Conservation (phyloP, 768 basidiomycete species). For the Xerocomellus chrysenteron region DNA sequence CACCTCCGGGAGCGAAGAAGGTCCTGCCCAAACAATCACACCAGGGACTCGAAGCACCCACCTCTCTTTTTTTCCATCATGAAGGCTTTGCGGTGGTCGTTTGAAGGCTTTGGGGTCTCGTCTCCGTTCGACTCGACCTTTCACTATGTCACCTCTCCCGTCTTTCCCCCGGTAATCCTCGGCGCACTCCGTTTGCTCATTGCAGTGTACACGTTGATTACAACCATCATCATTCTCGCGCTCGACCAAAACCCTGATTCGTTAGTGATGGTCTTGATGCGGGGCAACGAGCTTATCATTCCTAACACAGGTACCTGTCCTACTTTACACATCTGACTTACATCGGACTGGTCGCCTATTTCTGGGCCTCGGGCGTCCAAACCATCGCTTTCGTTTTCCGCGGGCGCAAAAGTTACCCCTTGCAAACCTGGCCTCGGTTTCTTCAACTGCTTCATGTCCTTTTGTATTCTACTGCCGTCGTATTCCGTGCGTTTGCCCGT, state of each 20-base stretch:
- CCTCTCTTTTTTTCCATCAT: not conserved
- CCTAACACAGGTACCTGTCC: constrained; percentile 48
- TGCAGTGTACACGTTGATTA: constrained; percentile 49
- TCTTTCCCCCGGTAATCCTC: constrained; percentile 45
- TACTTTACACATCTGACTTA: constrained; percentile 68
- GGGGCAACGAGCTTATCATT: not conserved
- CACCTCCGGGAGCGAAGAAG: not conserved
- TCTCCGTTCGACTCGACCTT: constrained; percentile 41
- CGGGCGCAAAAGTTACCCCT: constrained; percentile 43
- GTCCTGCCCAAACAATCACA: constrained; percentile 6
- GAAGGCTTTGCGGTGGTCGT: not conserved
- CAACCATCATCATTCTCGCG: constrained; percentile 36
- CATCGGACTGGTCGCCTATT: constrained; percentile 61
- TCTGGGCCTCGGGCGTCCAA: constrained; percentile 57
- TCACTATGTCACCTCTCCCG: constrained; percentile 40
- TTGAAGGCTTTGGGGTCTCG: constrained; percentile 33
- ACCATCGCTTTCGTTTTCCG: constrained; percentile 43
- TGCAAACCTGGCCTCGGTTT: constrained; percentile 57
- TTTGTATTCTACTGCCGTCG: constrained; percentile 48
- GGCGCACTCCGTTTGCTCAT: constrained; percentile 46
- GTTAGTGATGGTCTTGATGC: constrained; percentile 26
- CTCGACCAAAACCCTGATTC: constrained; percentile 25
- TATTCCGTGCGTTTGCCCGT: constrained; percentile 50
- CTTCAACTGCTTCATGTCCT: constrained; percentile 59
- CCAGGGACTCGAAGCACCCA: not conserved